Evolutionary conservation across 2,329 filamentous ascomycete genomes (phyloP).

Genomic region (Neopestalotiopsis sp.): DNA sequence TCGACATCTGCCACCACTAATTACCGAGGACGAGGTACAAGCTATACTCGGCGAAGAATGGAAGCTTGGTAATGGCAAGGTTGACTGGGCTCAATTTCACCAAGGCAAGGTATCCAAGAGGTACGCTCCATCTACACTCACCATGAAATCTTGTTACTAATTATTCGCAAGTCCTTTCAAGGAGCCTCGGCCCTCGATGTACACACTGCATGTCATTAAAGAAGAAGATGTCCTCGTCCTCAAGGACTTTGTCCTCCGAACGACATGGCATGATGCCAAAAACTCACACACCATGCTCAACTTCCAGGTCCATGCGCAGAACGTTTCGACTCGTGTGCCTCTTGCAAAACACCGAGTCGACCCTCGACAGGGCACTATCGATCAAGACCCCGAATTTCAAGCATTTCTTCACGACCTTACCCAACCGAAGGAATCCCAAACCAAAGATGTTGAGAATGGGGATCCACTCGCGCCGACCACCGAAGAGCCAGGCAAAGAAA

Average conservation of each 20-base stretch:
- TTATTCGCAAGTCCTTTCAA: constrained; percentile 72
- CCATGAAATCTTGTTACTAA: background rate
- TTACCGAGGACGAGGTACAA: constrained; percentile 82
- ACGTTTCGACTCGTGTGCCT: constrained; percentile 82
- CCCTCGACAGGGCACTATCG: constrained; percentile 89
- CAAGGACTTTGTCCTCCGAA: constrained; percentile 71
- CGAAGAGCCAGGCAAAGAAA: constrained; percentile 54
- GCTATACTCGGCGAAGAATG: constrained; percentile 77
- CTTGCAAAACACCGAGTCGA: constrained; percentile 77
- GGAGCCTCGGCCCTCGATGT: constrained; percentile 78
- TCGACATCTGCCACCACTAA: constrained; percentile 82
- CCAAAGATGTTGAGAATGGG: constrained; percentile 53
- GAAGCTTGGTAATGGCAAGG: constrained; percentile 79
- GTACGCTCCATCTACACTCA: constrained; percentile 53
- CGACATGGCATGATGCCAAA: constrained; percentile 81
- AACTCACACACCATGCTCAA: constrained; percentile 74
- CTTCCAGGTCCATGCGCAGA: constrained; percentile 79
- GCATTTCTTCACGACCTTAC: constrained; percentile 88
- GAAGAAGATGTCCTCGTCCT: constrained; percentile 71
- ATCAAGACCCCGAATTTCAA: constrained; percentile 96
- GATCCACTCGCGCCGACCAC: constrained; percentile 55
- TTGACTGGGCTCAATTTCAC: constrained; percentile 80
- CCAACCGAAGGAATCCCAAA: constrained; percentile 57
- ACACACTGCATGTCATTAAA: constrained; percentile 82
- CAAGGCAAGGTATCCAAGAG: constrained; percentile 79